phyloP scores from a whole-genome alignment of 2,329 filamentous ascomycete species.

The Calonectria hawksworthii region DNA sequence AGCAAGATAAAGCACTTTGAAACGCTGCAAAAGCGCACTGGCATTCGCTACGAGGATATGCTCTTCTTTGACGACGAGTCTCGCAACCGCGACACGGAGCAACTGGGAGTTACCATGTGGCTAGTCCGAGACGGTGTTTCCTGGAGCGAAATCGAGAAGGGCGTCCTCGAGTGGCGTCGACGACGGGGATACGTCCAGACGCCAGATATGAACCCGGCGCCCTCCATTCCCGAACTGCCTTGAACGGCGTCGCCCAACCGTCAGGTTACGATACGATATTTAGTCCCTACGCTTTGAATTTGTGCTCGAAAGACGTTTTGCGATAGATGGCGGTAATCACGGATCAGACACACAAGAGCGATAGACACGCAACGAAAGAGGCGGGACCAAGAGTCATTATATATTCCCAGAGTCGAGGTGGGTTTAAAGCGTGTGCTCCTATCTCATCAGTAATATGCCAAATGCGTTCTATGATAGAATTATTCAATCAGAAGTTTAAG shows the following conservation, averaged over 20 bases:
- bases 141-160: conserved; percentile 82
- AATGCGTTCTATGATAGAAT: conserved; percentile 25
- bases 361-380: not conserved
- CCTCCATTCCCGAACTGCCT: not conserved
- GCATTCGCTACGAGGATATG: conserved; percentile 84
- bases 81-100: conserved; percentile 85
- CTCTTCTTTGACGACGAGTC: conserved; percentile 96
- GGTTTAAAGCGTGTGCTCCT: not conserved
- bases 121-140: conserved; percentile 85
- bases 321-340: conserved; percentile 2
- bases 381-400: conserved; percentile 11
- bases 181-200: conserved; percentile 65
- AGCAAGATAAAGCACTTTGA: conserved; percentile 91
- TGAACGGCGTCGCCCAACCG: not conserved
- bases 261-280: not conserved
- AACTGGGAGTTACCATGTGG: conserved; percentile 85
- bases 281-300: not conserved
- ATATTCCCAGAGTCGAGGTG: not conserved
- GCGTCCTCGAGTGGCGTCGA: conserved; percentile 85
- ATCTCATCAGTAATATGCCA: conserved; percentile 6
- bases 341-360: conserved; percentile 8
- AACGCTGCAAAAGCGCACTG: conserved; percentile 77
- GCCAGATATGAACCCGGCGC: conserved; percentile 10
- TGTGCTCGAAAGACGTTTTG: not conserved
- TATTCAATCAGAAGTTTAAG: conserved; percentile 9